Evolutionary conservation across 371 early-diverging fungal species (phyloP), one percentile per base, ranked within the genome.

Genomic region (Rhizopus arrhizus): DNA sequence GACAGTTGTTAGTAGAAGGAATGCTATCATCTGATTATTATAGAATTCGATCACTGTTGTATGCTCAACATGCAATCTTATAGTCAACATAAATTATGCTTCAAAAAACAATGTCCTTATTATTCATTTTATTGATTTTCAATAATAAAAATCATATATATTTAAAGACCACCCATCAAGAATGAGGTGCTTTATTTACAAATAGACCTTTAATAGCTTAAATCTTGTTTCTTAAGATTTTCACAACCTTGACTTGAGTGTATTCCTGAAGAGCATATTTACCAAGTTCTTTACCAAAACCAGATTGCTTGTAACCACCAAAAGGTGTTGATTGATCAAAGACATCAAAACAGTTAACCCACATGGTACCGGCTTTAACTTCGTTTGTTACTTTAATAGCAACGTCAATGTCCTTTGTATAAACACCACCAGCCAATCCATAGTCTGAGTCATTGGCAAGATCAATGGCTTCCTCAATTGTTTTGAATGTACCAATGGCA

Each of bases 371-470:
- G 2, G 93, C 85, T 56, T 86, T 81, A 49, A 95, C 68, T 58
- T 75, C 80, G 40, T 84, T 56, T 84, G 80, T 56, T 83, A 84
- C 65, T n/a, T 41, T 57, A 34, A 64, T 84, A 16, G 92, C 92
- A 40, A 76, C 81, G 52, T 83, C 78, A 45, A 89, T 46, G 64
- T 88, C 80, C 55, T 70, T 76, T 6, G 95, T 89, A 71, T 88
- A 91, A 5, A 96, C 91, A 40, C 91, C 90, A 4, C 92, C 91
- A n/a, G 95, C 94, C 42, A 96, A 76, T 4, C 95, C 95, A 75
- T 89, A 96, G 28, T 78, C 76, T 33, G 89, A 87, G 51, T 85
- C 83, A 71, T 93, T 91, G 51, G 93, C 94, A 1, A 81, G 72
- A 42, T 78, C 82, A 33, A 95, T 76, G 4, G 86, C 95, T 59